phyloP scores from a whole-genome alignment of 768 basidiomycete genomes.

The Boletus rubropictus region DNA sequence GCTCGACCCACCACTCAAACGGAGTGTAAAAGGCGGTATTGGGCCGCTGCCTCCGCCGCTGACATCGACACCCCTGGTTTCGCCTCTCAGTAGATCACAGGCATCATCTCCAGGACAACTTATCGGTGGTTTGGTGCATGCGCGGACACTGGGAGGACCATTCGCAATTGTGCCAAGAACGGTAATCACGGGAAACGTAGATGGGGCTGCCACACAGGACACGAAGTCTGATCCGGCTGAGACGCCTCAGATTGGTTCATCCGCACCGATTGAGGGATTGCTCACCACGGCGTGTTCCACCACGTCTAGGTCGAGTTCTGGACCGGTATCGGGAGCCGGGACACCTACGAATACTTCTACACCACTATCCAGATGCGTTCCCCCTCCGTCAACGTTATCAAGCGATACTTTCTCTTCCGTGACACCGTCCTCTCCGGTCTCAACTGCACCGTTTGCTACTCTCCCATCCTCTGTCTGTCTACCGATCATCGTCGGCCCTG shows the following conservation, averaged over 20 bases:
- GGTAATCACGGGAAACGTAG: not conserved
- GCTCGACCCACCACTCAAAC: constrained; percentile 60
- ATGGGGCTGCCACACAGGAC: not conserved
- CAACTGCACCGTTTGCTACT: constrained; percentile 25
- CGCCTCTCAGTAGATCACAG: constrained; percentile 34
- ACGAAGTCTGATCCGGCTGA: constrained; percentile 8
- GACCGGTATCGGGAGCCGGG: constrained; percentile 1
- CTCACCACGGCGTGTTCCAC: not conserved
- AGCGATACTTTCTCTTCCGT: constrained; percentile 14
- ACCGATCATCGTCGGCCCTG: constrained; percentile 71
- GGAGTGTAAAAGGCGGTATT: constrained; percentile 61
- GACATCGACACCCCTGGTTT: constrained; percentile 55
- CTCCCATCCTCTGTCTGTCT: constrained; percentile 48
- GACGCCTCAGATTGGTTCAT: constrained; percentile 1
- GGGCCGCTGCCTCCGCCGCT: constrained; percentile 61
- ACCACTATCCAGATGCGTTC: not conserved
- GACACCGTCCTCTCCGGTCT: constrained; percentile 3
- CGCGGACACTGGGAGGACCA: not conserved
- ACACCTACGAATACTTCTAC: constrained; percentile 18
- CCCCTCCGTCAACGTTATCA: constrained; percentile 14
- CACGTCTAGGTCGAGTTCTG: constrained; percentile 3
- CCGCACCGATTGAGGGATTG: not conserved
- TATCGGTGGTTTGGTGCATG: not conserved
- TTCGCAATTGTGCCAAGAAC: constrained; percentile 6
- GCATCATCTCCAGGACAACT: constrained; percentile 2